Percentiles rank a stretch among this genome's conserved stretches.
Evolutionary conservation across 306 rosid species (phyloP).

Genomic region (Sechiopsis laciniata): DNA sequence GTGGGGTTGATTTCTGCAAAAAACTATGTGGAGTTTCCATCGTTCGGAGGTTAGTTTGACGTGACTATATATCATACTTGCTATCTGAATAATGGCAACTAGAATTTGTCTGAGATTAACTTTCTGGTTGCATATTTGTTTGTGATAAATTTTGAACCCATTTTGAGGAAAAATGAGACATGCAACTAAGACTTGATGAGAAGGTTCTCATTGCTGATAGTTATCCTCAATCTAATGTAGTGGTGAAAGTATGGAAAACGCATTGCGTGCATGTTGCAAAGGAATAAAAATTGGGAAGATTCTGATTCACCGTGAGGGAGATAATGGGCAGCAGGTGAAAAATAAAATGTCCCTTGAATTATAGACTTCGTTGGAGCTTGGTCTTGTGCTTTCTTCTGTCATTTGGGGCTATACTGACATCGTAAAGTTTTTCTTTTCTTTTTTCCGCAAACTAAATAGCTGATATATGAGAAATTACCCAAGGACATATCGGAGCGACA

Average conservation of each 20-base stretch:
- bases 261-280: slow-evolving; percentile 95
- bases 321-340: slow-evolving; percentile 24
- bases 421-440: no score
- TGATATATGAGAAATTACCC: no score
- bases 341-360: no score
- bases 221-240: slow-evolving; percentile 34
- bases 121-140: background rate
- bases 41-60: slow-evolving; percentile 80
- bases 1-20: slow-evolving; percentile 98
- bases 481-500: no score
- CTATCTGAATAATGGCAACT: background rate
- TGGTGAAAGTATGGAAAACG: slow-evolving; percentile 99
- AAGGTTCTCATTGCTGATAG: slow-evolving; percentile 18
- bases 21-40: slow-evolving; percentile 94
- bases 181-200: background rate
- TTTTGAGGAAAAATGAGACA: slow-evolving; percentile 7
- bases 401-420: no score
- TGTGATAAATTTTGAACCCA: background rate
- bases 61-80: slow-evolving; percentile 34
- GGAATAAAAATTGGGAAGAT: slow-evolving; percentile 98
- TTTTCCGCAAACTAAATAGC: no score
- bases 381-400: no score
- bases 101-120: background rate
- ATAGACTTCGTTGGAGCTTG: no score
- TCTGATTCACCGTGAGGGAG: slow-evolving; percentile 96